A percentile compares a stretch with the other conserved stretches of the same genome.
These are phyloP conservation scores for Solanum etuberosum DNA, from an alignment of 257 asterid genomes.

Conservation along the genomic window DNA sequence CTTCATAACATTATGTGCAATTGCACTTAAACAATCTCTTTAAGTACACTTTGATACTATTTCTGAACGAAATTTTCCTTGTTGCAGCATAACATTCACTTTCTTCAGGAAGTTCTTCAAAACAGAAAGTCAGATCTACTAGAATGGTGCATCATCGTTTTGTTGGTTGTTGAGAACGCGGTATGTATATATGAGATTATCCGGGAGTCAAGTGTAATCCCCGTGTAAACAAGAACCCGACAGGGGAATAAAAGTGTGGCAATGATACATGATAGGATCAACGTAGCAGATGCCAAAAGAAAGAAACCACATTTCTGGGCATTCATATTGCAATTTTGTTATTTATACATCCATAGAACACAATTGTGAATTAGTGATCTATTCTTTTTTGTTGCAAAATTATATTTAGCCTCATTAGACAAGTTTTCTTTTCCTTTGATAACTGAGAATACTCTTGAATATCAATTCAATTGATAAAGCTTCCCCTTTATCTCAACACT, in stretches of 20 bases:
- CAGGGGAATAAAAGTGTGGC: not conserved
- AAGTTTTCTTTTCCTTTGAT: not conserved
- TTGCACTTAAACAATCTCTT: not conserved
- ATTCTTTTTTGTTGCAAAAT: not conserved
- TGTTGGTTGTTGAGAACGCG: conserved; percentile 62
- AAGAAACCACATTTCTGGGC: conserved; percentile 1
- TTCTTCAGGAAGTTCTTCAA: conserved; percentile 96
- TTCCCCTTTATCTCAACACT: not conserved
- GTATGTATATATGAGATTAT: conserved; percentile 59
- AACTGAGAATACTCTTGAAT: not conserved
- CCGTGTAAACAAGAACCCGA: not conserved
- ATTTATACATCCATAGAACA: not conserved
- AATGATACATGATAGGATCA: not conserved
- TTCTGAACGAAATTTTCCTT: not conserved
- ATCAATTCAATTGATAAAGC: not conserved
- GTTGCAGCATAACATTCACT: conserved; percentile 94
- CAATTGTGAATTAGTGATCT: not conserved
- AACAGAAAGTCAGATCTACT: conserved; percentile 79
- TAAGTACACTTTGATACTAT: not conserved
- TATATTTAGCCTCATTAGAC: not conserved
- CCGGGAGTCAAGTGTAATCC: conserved; percentile 34
- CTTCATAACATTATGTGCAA: not conserved
- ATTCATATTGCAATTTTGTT: not conserved
- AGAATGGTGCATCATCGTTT: conserved; percentile 87
- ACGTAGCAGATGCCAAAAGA: not conserved